Conservation (phyloP, 495 filamentous ascomycete species). For the Glarea lozoyensis region DNA sequence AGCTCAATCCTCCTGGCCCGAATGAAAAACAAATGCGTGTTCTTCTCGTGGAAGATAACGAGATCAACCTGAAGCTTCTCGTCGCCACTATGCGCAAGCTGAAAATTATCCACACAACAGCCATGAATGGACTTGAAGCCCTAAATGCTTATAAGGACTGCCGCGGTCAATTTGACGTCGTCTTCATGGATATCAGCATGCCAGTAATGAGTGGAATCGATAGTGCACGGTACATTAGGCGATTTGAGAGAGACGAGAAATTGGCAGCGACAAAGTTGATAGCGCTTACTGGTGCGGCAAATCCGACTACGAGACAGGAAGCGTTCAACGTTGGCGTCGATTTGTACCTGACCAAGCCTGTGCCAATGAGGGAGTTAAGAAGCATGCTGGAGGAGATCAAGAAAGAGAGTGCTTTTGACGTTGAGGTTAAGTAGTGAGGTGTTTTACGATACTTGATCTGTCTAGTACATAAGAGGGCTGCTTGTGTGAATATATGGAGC, state of each 20-base stretch:
- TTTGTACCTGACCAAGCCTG: slow-evolving; percentile 64
- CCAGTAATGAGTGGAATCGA: slow-evolving; percentile 56
- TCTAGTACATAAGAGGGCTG: too few relatives aligned
- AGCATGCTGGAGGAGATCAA: slow-evolving; percentile 20
- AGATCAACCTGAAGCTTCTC: slow-evolving; percentile 65
- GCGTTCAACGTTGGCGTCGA: slow-evolving; percentile 57
- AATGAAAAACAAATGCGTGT: slow-evolving; percentile 30
- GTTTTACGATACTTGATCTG: too few relatives aligned
- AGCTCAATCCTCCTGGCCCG: not conserved
- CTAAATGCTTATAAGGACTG: slow-evolving; percentile 28
- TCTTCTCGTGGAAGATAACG: slow-evolving; percentile 67
- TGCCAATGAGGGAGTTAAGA: slow-evolving; percentile 28
- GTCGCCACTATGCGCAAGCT: slow-evolving; percentile 47
- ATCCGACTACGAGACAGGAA: slow-evolving; percentile 51
- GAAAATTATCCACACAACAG: slow-evolving; percentile 30
- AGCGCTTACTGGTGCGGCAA: slow-evolving; percentile 61
- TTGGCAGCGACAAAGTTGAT: slow-evolving; percentile 47
- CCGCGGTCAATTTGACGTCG: slow-evolving; percentile 33
- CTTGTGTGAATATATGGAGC: too few relatives aligned
- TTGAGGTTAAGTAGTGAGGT: too few relatives aligned
- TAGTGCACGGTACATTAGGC: slow-evolving; percentile 45
- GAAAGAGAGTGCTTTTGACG: too few relatives aligned
- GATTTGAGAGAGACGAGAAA: slow-evolving; percentile 31
- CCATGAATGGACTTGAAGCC: slow-evolving; percentile 35
- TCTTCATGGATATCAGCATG: slow-evolving; percentile 63